phyloP scores from a whole-genome alignment of 176 grass and related monocot genomes.

The Saccharum spontaneum region DNA sequence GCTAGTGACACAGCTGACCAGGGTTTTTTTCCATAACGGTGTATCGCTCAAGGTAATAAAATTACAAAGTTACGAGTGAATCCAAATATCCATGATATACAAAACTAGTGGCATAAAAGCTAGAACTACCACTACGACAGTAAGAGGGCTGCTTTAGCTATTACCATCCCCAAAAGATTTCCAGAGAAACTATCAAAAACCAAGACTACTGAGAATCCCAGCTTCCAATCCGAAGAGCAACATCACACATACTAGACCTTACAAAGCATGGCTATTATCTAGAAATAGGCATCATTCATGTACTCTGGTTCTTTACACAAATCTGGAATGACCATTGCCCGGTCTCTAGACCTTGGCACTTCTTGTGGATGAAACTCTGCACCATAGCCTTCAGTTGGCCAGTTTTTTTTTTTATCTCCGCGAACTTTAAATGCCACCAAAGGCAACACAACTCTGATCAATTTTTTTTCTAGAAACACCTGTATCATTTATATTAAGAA shows the following conservation, averaged over 20 bases:
- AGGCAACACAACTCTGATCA: neutral
- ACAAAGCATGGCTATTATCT: neutral
- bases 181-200: neutral
- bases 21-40: neutral
- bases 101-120: neutral
- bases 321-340: neutral
- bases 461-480: neutral
- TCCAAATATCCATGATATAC: neutral
- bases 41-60: neutral
- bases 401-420: neutral
- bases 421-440: conserved; percentile 1
- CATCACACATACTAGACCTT: neutral
- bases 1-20: neutral
- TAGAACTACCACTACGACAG: neutral
- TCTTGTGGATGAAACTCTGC: neutral
- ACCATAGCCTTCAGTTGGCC: neutral
- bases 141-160: neutral
- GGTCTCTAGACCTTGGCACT: neutral
- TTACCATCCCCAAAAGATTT: neutral
- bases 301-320: neutral
- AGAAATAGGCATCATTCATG: neutral
- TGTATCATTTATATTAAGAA: neutral
- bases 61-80: neutral
- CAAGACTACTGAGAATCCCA: neutral
- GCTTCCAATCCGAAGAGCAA: neutral